A percentile compares a stretch with the other conserved stretches of the same genome.
phyloP scores from a whole-genome alignment of 1,284 basidiomycete genomes.

The Ustilago vetiveriae region DNA sequence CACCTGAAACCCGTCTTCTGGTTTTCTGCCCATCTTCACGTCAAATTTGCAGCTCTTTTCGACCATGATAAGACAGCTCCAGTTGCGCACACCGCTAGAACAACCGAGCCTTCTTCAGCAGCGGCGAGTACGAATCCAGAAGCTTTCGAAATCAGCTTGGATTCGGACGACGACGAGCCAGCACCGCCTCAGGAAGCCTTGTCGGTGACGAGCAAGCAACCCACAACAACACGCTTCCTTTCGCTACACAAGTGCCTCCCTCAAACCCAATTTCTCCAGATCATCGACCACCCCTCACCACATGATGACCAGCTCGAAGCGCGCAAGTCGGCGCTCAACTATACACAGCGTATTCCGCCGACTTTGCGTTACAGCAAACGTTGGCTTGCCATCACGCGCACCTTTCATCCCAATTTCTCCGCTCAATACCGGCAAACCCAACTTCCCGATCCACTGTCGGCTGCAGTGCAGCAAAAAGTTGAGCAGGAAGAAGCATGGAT shows the following conservation, averaged over 20 bases:
- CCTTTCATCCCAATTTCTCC: constrained; percentile 82
- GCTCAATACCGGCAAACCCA: constrained; percentile 70
- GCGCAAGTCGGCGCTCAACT: constrained; percentile 13
- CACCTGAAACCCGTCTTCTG: constrained; percentile 86
- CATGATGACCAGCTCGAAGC: constrained; percentile 28
- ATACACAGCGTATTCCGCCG: constrained; percentile 43
- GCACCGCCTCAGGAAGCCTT: background rate
- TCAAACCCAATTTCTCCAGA: constrained; percentile 76
- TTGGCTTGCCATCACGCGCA: constrained; percentile 93
- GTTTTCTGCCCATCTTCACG: constrained; percentile 95
- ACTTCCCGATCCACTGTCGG: constrained; percentile 74
- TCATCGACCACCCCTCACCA: constrained; percentile 41
- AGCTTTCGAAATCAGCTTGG: constrained; percentile 44
- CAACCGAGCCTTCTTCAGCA: background rate
- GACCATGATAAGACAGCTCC: constrained; percentile 6
- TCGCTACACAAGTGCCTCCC: constrained; percentile 93
- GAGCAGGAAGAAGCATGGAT: constrained; percentile 71
- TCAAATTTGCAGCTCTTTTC: constrained; percentile 70
- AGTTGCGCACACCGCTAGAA: too few species aligned
- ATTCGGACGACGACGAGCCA: constrained; percentile 28
- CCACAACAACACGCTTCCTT: constrained; percentile 77
- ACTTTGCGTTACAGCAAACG: constrained; percentile 75
- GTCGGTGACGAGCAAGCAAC: background rate
- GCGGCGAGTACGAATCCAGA: constrained; percentile 37
- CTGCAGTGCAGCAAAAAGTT: constrained; percentile 62